These are phyloP conservation scores for Aechmea fasciata DNA, from an alignment of 176 grass and related monocot species.

Conservation along the genomic window DNA sequence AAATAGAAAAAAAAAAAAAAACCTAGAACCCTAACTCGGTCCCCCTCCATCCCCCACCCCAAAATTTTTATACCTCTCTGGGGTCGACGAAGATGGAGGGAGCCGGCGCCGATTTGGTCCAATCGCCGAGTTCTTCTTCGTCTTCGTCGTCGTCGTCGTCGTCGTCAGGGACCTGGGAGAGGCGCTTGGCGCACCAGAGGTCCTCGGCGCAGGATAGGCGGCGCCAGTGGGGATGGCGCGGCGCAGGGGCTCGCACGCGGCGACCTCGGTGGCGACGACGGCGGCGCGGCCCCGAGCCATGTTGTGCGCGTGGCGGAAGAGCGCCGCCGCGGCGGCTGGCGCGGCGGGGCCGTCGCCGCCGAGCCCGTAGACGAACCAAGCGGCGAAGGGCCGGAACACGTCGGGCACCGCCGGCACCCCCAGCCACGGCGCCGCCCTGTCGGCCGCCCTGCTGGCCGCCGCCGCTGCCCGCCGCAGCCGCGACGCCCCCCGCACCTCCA, in stretches of 20 bases:
- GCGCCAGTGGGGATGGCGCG: constrained; percentile 60
- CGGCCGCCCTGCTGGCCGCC: constrained; percentile 42
- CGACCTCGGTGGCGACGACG: constrained; percentile 57
- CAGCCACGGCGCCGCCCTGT: constrained; percentile 57
- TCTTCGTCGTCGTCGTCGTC: constrained; percentile 30
- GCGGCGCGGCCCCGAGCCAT: constrained; percentile 43
- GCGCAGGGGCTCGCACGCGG: constrained; percentile 48
- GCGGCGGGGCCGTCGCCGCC: constrained; percentile 44
- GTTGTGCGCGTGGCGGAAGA: constrained; percentile 54
- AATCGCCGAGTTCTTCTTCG: constrained; percentile 40
- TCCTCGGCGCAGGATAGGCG: constrained; percentile 66
- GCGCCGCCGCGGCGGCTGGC: constrained; percentile 24
- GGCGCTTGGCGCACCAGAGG: constrained; percentile 81
- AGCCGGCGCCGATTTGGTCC: constrained; percentile 58
- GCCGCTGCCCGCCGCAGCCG: constrained; percentile 34
- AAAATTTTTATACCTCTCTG: constrained; percentile 59
- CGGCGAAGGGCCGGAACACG: constrained; percentile 55
- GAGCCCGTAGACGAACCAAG: constrained; percentile 84
- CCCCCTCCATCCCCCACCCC: no score
- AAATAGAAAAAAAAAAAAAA: no score
- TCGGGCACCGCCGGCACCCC: constrained; percentile 66
- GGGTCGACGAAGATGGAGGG: constrained; percentile 78
- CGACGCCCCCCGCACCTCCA: constrained; percentile 67
- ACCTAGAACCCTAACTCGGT: no score
- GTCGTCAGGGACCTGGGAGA: constrained; percentile 31